Evolutionary conservation across 495 filamentous ascomycete genomes (phyloP).

Genomic region (Parathielavia hyrcaniae): DNA sequence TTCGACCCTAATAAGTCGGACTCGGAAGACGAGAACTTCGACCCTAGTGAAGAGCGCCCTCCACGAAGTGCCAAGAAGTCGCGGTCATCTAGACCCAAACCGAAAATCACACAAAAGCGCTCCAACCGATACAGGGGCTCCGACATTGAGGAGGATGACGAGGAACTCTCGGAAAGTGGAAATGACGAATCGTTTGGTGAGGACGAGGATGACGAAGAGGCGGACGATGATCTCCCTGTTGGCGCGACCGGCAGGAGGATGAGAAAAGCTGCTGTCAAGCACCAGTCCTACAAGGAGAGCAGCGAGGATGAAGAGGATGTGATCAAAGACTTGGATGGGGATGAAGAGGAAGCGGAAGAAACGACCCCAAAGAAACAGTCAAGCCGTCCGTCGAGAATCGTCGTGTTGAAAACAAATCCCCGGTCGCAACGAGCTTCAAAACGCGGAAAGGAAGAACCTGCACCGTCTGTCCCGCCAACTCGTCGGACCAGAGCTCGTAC

Average conservation of each 20-base stretch:
- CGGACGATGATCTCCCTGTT: slow-evolving; percentile 53
- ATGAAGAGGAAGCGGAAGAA: slow-evolving; percentile 22
- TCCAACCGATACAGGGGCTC: slow-evolving; percentile 51
- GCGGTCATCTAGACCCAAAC: slow-evolving; percentile 31
- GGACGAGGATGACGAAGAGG: slow-evolving; percentile 53
- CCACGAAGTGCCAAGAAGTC: slow-evolving; percentile 39
- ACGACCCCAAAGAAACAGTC: slow-evolving; percentile 20
- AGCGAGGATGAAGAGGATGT: slow-evolving; percentile 38
- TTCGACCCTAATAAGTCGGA: slow-evolving; percentile 81
- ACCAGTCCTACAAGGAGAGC: slow-evolving; percentile 44
- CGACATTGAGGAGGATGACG: slow-evolving; percentile 64
- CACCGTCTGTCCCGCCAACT: slow-evolving; percentile 27
- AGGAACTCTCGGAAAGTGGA: slow-evolving; percentile 50
- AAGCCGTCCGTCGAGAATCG: slow-evolving; percentile 28
- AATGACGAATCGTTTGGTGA: slow-evolving; percentile 55
- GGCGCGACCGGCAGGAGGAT: slow-evolving; percentile 65
- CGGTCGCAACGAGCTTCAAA: slow-evolving; percentile 17
- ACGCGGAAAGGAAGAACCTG: slow-evolving; percentile 21
- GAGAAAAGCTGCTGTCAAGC: slow-evolving; percentile 53
- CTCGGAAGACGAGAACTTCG: slow-evolving; percentile 74
- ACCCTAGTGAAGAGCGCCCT: slow-evolving; percentile 44
- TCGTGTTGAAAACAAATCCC: slow-evolving; percentile 27
- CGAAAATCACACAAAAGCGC: slow-evolving; percentile 44
- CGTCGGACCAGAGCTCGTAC: slow-evolving; percentile 43
- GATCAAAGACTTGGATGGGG: slow-evolving; percentile 31